Evolutionary conservation across 164 flowering plant genomes (phyloP), one percentile per base, ranked within the genome.

Genomic region (Aristolochia fimbriata): DNA sequence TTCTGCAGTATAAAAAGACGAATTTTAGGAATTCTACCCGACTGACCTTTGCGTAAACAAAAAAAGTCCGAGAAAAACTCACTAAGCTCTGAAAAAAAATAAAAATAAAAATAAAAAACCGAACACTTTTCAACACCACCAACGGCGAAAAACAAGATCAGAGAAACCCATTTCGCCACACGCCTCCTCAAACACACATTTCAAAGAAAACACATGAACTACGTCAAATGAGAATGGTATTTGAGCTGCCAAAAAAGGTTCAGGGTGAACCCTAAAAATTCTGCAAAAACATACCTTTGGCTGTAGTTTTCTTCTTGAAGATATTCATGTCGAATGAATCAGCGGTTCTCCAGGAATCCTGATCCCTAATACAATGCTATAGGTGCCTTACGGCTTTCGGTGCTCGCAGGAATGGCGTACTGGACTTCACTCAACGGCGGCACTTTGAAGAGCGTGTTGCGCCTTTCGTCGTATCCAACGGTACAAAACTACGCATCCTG

Each of bases 261-360:
- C 8, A 50, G 2, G 1, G 21, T 15, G 27, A 59, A 25, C 21
- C 14, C 4, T 12, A 2, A 45, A 24, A 46, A 5, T 2, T 27
- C 46, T 47, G 51, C 30, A 22, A 55, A 55, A 48, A 27, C 21
- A 22, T 51, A 71, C 74, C 74, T 71, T 71, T 71, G 20, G 70
- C 70, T 0, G 70, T 22, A 27, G 64, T 62, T 57, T 71, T 71
- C 70, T 71, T 71, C 70, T 71, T 71, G 50, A 71, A 71, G 46
- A 71, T 53, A 69, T 66, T 71, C 67, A 66, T 62, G 9, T 37
- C 43, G 43, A 10, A 37, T 37, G 43, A 7, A 37, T 6, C 43
- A 37, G 43, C 9, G 8, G 12, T 10, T 37, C 43, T 37, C 7
- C 43, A 37, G 43, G 8, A 37, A 7, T 37, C 43, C 43, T 10